phyloP scores from a whole-genome alignment of 352 stramenopile species.

The Phytophthora europaea region DNA sequence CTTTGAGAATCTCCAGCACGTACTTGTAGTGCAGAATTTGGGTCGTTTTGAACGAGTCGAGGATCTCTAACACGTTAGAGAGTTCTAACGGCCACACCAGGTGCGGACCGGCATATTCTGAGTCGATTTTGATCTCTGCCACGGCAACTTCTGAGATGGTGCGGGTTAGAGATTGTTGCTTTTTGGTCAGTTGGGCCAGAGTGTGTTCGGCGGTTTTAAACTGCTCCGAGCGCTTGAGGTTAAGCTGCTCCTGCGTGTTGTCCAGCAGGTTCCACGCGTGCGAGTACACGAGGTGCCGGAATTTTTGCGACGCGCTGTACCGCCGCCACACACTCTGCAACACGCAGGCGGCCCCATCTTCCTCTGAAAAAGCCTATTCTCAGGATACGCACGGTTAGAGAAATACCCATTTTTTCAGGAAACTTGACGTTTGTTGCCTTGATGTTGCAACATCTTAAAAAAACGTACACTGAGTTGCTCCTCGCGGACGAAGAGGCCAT shows the following conservation, averaged over 20 bases:
- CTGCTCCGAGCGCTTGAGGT: conserved; percentile 88
- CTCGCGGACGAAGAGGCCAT: conserved; percentile 88
- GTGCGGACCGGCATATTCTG: conserved; percentile 81
- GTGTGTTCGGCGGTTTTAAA: conserved; percentile 89
- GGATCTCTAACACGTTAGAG: conserved; percentile 87
- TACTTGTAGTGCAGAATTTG: conserved; percentile 93
- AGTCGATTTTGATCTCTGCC: conserved; percentile 54
- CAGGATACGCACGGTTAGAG: conserved; percentile 1
- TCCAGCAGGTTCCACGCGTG: conserved; percentile 92
- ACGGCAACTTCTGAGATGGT: conserved; percentile 70
- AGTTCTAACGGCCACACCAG: conserved; percentile 89
- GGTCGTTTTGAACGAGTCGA: conserved; percentile 93
- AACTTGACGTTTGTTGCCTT: not conserved
- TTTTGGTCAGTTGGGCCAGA: conserved; percentile 78
- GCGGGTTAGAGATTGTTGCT: conserved; percentile 58
- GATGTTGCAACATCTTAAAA: not conserved
- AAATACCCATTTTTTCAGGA: not conserved
- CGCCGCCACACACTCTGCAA: conserved; percentile 84
- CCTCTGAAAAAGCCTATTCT: conserved; percentile 75
- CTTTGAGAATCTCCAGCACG: conserved; percentile 87
- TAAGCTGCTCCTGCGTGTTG: conserved; percentile 92
- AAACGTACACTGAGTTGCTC: conserved; percentile 75
- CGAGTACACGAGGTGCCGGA: conserved; percentile 82
- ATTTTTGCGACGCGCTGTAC: conserved; percentile 82
- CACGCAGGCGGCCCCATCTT: conserved; percentile 78